Evolutionary conservation across 2,329 filamentous ascomycete species (phyloP).

Genomic region (Sclerotinia glacialis): DNA sequence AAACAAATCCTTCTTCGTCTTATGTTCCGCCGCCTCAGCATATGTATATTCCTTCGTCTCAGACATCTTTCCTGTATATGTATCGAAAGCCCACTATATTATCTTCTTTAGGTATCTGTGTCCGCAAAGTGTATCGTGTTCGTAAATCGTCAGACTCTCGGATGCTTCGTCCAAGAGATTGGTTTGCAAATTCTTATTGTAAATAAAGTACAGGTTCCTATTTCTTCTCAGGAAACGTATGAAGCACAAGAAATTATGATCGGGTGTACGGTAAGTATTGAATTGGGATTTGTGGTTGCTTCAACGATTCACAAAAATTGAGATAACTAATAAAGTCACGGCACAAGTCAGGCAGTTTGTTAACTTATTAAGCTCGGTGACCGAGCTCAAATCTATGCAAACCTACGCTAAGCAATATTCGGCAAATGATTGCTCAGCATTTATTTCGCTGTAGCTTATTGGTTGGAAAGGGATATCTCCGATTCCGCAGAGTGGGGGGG

Average conservation of each 20-base stretch:
- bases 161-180: background rate
- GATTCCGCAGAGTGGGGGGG: background rate
- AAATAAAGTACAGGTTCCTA: background rate
- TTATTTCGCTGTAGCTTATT: slow-evolving; percentile 3
- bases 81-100: background rate
- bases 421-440: slow-evolving; percentile 4
- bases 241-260: background rate
- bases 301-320: slow-evolving; percentile 5
- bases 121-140: background rate
- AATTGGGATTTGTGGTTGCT: background rate
- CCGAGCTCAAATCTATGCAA: background rate
- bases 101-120: background rate
- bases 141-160: background rate
- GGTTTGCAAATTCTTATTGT: background rate
- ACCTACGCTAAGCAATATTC: background rate
- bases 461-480: background rate
- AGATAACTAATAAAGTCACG: slow-evolving; percentile 6
- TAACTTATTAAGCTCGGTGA: slow-evolving; percentile 10
- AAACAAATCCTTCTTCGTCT: slow-evolving; percentile 90
- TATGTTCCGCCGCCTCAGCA: slow-evolving; percentile 79
- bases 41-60: slow-evolving; percentile 61
- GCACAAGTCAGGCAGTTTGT: background rate
- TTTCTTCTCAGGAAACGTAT: background rate
- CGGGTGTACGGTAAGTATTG: background rate
- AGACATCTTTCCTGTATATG: slow-evolving; percentile 36